Evolutionary conservation across 2,329 filamentous ascomycete species (phyloP).

Genomic region (Talaromyces sp.): DNA sequence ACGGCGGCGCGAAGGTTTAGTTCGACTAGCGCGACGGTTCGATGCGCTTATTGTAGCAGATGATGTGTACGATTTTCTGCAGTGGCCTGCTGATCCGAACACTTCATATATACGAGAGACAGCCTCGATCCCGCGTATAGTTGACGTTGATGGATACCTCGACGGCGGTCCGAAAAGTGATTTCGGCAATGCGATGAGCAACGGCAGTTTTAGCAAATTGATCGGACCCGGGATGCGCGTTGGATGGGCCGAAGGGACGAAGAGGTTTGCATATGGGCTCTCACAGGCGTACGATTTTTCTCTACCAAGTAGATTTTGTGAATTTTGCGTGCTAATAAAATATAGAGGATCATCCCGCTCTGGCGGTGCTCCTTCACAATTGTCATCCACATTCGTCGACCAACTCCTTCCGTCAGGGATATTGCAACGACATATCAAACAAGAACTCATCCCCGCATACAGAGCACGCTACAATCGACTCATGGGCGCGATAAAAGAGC

Average conservation of each 20-base stretch:
- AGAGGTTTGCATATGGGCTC: constrained; percentile 58
- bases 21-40: constrained; percentile 71
- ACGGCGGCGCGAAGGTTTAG: constrained; percentile 62
- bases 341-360: constrained; percentile 56
- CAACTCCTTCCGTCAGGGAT: constrained; percentile 52
- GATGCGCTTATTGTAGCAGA: constrained; percentile 83
- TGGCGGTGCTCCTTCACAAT: constrained; percentile 59
- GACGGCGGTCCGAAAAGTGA: constrained; percentile 58
- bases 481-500: constrained; percentile 55
- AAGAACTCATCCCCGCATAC: constrained; percentile 56
- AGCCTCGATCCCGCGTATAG: constrained; percentile 64
- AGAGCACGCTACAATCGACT: constrained; percentile 54
- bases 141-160: constrained; percentile 71
- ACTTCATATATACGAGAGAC: constrained; percentile 28
- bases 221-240: constrained; percentile 75
- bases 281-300: constrained; percentile 52
- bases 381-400: constrained; percentile 56
- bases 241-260: constrained; percentile 79
- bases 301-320: neutral
- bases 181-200: constrained; percentile 80
- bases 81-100: constrained; percentile 59
- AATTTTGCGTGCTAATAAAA: neutral
- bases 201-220: constrained; percentile 89
- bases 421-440: constrained; percentile 53
- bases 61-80: constrained; percentile 91